These are phyloP conservation scores for Euryodendron excelsum DNA, from an alignment of 148 eudicot genomes.

Conservation along the genomic window DNA sequence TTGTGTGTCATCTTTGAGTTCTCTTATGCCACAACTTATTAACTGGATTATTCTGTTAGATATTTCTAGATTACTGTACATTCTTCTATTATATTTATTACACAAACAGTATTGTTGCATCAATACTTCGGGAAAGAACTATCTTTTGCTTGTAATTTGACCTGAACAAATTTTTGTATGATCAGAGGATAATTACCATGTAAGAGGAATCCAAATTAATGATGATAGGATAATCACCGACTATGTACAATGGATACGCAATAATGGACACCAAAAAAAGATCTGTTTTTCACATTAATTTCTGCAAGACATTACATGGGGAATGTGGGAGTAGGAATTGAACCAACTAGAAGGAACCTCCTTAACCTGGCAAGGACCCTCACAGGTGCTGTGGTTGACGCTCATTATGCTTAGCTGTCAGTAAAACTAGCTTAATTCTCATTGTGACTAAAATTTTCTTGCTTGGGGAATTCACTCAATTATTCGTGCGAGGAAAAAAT, in stretches of 20 bases:
- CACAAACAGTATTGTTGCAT: too few species aligned
- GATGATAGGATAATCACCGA: not conserved
- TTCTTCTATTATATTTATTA: too few species aligned
- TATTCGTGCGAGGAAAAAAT: not conserved
- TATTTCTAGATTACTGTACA: too few species aligned
- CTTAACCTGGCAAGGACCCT: too few species aligned
- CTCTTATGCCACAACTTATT: not conserved
- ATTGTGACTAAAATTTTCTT: not conserved
- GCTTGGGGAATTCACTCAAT: not conserved
- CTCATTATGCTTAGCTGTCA: not conserved
- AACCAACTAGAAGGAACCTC: not conserved
- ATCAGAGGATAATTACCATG: too few species aligned
- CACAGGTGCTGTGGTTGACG: not conserved
- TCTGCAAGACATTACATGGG: not conserved
- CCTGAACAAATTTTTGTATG: too few species aligned
- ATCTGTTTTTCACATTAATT: not conserved
- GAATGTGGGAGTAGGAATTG: not conserved
- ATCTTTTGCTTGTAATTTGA: too few species aligned
- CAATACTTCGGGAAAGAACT: too few species aligned
- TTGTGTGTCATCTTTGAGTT: not conserved
- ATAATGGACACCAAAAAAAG: not conserved
- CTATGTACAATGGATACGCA: not conserved
- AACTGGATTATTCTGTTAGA: not conserved
- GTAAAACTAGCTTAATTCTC: not conserved
- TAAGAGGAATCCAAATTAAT: not conserved